A percentile compares a stretch with the other conserved stretches of the same genome.
phyloP scores from a whole-genome alignment of 257 asterid genomes.

The Gynochthodes officinalis region DNA sequence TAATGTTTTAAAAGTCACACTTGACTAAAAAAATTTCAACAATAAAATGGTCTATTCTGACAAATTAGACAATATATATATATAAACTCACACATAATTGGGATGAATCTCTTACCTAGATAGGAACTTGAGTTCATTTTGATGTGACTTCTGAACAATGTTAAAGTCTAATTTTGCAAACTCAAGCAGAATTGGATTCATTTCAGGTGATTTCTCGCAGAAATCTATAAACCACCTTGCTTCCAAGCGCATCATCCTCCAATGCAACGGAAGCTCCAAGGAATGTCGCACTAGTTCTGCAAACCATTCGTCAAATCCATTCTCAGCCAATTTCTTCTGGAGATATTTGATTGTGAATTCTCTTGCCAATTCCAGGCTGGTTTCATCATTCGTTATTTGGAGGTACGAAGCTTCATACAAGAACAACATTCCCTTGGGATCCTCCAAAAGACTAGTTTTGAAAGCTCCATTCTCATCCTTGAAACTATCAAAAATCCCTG shows the following conservation, averaged over 20 bases:
- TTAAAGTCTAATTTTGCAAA: constrained; percentile 11
- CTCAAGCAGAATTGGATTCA: constrained; percentile 5
- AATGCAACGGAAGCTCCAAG: constrained; percentile 10
- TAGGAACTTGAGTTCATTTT: not conserved
- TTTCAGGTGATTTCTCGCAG: not conserved
- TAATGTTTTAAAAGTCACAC: no score
- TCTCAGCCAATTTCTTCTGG: not conserved
- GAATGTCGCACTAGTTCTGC: not conserved
- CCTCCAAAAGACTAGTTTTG: constrained; percentile 1
- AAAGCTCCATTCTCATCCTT: constrained; percentile 11
- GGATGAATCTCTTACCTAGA: not conserved
- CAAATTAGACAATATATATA: no score
- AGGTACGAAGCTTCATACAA: constrained; percentile 25
- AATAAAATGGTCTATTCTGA: no score
- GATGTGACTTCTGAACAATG: not conserved
- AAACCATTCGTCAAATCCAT: not conserved
- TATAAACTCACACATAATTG: no score
- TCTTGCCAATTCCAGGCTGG: not conserved
- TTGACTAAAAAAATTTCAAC: no score
- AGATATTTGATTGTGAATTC: constrained; percentile 14
- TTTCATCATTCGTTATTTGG: not conserved
- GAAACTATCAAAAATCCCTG: constrained; percentile 21
- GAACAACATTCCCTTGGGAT: constrained; percentile 21
- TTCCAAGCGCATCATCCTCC: constrained; percentile 12
- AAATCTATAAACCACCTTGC: constrained; percentile 4